phyloP scores from a whole-genome alignment of 2,329 filamentous ascomycete genomes.

The Talaromyces pinophilus region DNA sequence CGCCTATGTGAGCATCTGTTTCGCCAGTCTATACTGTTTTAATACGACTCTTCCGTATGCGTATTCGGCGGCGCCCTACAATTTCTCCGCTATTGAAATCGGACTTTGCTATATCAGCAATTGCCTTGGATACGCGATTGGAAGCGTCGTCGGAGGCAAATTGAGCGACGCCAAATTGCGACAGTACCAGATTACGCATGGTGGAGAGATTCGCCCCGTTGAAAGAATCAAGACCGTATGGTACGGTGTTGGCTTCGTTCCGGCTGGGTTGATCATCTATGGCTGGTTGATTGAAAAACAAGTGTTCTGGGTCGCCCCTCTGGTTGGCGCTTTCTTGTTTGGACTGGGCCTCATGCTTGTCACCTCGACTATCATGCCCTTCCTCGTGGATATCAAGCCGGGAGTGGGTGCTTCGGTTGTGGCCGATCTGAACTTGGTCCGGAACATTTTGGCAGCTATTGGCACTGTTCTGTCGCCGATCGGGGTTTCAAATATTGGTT shows the following conservation, averaged over 20 bases:
- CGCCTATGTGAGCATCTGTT: conserved; percentile 17
- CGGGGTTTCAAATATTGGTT: not conserved
- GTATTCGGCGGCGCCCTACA: conserved; percentile 12
- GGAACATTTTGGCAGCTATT: conserved; percentile 22
- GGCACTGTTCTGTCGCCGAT: conserved; percentile 20
- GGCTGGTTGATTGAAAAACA: conserved; percentile 16
- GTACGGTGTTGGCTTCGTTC: conserved; percentile 16
- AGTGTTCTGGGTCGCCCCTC: conserved; percentile 9
- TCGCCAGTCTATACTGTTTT: conserved; percentile 16
- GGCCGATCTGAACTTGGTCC: conserved; percentile 23
- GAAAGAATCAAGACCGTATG: conserved; percentile 9
- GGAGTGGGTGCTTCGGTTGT: conserved; percentile 23
- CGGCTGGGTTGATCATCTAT: conserved; percentile 8
- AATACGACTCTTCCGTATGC: conserved; percentile 16
- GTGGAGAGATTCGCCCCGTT: not conserved
- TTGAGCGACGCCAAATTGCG: conserved; percentile 9
- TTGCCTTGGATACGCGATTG: conserved; percentile 17
- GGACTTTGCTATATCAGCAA: conserved; percentile 19
- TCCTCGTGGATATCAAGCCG: conserved; percentile 22
- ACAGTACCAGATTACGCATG: conserved; percentile 14
- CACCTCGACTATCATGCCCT: conserved; percentile 24
- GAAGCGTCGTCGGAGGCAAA: conserved; percentile 14
- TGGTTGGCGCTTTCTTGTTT: conserved; percentile 17
- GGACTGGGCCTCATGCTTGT: conserved; percentile 24
- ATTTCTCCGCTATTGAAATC: conserved; percentile 18